Base-by-base conservation (phyloP, 2,329 filamentous ascomycete species). In the Claviceps pazoutovae region DNA sequence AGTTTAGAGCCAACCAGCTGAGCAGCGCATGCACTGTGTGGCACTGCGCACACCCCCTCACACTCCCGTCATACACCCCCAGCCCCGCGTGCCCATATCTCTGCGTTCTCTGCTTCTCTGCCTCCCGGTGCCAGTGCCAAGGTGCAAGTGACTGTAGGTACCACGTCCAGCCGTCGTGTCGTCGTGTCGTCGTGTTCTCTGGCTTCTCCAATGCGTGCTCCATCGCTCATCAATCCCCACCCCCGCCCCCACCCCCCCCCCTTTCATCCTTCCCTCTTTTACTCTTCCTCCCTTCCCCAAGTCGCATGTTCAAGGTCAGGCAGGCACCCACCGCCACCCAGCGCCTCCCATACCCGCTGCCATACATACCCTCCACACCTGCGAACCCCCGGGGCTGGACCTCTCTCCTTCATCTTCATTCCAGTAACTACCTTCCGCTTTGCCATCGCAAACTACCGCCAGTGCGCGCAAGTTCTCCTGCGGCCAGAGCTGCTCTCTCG, bases 401-500 rank as follows among this genome's bases (percentile, higher is more conserved):
- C 56, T 59, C 58, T 58, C 57, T 57, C 55, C 55, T 56, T 56
- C 60, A 55, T 59, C 60, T 57, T 56, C 52, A 49, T 54, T 62
- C 60, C 61, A 61, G 61, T 66, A 11, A 34, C 30, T 34, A 11
- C 65, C 55, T 58, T 64, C 64, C 56, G 30, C 62, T 66, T 62
- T 62, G 59, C 49, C n/a, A 42, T 51, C 52, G 41, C 49, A 34
- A 34, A 48, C 5, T 60, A 54, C 56, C 55, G 54, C 54, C 54
- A 56, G 53, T 57, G 53, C 58, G 53, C 55, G 43, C 45, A 45
- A 46, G 2, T 38, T 38, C 46, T 48, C 49, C 54, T 50, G 51
- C 38, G 41, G 49, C 51, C 47, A 48, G 44, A 51, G 46, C 49
- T 54, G 30, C 42, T 52, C 39, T 34, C 26, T 34, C 26, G 39